These are phyloP conservation scores for Populus hybrid DNA, from an alignment of 441 rosid species.

Conservation along the genomic window DNA sequence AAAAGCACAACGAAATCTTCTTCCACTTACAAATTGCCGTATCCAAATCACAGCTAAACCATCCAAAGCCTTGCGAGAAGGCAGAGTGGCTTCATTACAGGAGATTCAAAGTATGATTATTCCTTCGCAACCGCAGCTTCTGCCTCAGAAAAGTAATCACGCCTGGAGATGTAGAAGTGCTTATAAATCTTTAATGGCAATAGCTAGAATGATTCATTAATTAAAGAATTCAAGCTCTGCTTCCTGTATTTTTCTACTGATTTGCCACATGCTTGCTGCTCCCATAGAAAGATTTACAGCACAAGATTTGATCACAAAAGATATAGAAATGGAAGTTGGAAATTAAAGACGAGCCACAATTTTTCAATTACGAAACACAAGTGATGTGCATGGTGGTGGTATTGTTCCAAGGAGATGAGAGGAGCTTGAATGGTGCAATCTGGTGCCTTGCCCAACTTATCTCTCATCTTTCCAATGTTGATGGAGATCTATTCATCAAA, in stretches of 20 bases:
- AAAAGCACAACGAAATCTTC: not conserved
- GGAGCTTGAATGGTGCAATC: not conserved
- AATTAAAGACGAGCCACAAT: not conserved
- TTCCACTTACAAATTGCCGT: not conserved
- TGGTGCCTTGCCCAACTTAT: not conserved
- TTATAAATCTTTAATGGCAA: not conserved
- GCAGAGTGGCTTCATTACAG: not conserved
- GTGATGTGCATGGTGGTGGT: not conserved
- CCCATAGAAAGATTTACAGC: too few species aligned
- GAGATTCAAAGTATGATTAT: slow-evolving; percentile 25
- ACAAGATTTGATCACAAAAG: too few species aligned
- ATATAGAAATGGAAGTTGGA: not conserved
- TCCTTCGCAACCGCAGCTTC: slow-evolving; percentile 56
- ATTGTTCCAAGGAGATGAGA: not conserved
- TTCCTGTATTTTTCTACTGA: too few species aligned
- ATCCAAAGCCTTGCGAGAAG: not conserved
- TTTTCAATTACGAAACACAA: not conserved
- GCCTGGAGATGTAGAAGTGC: slow-evolving; percentile 41
- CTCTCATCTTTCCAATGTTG: not conserved
- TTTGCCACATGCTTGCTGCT: too few species aligned
- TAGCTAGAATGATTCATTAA: not conserved
- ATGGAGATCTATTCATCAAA: not conserved
- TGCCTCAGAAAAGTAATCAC: slow-evolving; percentile 55
- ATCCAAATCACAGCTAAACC: not conserved
- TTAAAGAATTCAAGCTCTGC: too few species aligned